Evolutionary conservation across 139 green algal genomes (phyloP), one percentile per base, ranked within the genome.

Genomic region (Picochlorum sp.): DNA sequence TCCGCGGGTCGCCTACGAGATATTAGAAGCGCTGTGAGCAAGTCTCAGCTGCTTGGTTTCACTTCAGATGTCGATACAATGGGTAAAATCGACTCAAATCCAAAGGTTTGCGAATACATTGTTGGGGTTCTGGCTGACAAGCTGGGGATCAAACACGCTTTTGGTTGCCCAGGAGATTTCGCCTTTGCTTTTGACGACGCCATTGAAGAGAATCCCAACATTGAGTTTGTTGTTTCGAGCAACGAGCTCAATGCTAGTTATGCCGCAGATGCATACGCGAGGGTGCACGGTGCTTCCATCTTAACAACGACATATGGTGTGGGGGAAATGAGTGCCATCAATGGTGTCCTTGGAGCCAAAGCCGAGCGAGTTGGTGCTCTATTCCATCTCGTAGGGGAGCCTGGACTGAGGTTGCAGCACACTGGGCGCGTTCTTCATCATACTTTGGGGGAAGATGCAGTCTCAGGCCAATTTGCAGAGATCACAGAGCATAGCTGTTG

Each of bases 161-260:
- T 65, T 65, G 58, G 58, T 31, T 18, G 57, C 23, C 58, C 58
- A 18, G 58, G 58, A n/a, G 58, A 65, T 23, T 65, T 55, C 20
- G 41, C 58, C 18, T 65, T 65, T 52, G 41, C 58, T 30, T n/a
- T 65, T 56, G 41, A 52, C 57, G 58, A 65, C 11, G 58, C 58
- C 7, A 57, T 65, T 54, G 58, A 65, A n/a, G 58, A 65, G 13
- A 15, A 57, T 18, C 18, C n/a, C 5, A 24, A 21, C 13, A 9
- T 65, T 26, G 8, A 26, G 10, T 65, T 23, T 23, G 7, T 65
- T 18, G 41, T 52, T 8, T 65, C 20, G 6, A 26, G n/a, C 6
- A 94, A 94, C 38, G 87, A 94, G 70, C 76, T 94, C 15, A 94
- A 91, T 63, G 84, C 84, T 0, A 80, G 82, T 1, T 94, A 94